Percentiles rank a stretch among this genome's conserved stretches.
Conservation (phyloP, 2,329 filamentous ascomycete species). For the Venturiaceae sp. region DNA sequence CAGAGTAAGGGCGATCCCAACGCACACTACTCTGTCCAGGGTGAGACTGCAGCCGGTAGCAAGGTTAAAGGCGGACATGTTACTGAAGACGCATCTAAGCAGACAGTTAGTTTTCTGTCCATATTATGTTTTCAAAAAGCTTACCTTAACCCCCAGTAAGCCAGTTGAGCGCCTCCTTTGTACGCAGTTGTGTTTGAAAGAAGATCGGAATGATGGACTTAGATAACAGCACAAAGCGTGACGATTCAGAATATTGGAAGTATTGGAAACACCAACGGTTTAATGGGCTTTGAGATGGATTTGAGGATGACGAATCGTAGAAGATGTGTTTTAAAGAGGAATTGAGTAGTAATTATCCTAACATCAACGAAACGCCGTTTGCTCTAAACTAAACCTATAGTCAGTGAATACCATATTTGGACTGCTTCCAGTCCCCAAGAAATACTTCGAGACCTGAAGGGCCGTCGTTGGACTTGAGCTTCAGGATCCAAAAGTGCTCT, state of each 20-base stretch:
- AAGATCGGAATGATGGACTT: conserved; percentile 4
- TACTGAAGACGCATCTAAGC: conserved; percentile 3
- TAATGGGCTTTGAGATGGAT: conserved; percentile 2
- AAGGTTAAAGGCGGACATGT: conserved; percentile 5
- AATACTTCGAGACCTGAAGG: conserved; percentile 4
- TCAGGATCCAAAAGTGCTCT: background rate
- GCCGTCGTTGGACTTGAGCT: background rate
- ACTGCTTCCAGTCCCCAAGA: conserved; percentile 3
- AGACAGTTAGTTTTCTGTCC: conserved; percentile 3
- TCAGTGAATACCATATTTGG: conserved; percentile 2
- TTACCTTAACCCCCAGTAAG: conserved; percentile 3
- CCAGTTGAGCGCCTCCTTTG: conserved; percentile 4
- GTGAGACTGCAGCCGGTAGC: conserved; percentile 2
- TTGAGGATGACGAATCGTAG: conserved; percentile 3
- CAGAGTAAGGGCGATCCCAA: conserved; percentile 4
- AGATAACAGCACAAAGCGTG: conserved; percentile 1
- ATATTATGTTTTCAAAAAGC: background rate
- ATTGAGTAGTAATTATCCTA: conserved; percentile 5
- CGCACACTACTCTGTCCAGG: conserved; percentile 5
- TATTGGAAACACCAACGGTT: conserved; percentile 2
- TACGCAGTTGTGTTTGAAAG: conserved; percentile 4
- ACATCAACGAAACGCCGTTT: conserved; percentile 4
- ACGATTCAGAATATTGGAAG: conserved; percentile 3
- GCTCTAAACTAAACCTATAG: conserved; percentile 1
- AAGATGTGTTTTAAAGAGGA: conserved; percentile 4